These are phyloP conservation scores for Fusarium pininemorale DNA, from an alignment of 2,329 filamentous ascomycete species.

Conservation along the genomic window DNA sequence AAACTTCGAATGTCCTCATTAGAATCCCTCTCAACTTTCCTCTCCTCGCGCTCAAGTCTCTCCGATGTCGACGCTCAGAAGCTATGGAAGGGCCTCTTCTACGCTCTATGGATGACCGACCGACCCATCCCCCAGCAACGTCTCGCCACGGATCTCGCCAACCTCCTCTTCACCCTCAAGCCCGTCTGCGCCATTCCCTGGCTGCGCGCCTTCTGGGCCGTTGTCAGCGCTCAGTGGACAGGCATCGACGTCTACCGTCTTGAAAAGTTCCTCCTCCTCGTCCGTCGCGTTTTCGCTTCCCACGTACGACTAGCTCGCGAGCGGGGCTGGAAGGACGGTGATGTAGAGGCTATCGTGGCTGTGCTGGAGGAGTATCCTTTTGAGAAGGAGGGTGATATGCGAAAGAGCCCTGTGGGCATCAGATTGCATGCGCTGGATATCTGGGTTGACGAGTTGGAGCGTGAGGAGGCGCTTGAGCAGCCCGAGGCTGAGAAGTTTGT, in stretches of 20 bases:
- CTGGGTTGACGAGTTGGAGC: slow-evolving; percentile 89
- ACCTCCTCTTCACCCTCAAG: slow-evolving; percentile 67
- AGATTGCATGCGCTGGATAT: slow-evolving; percentile 89
- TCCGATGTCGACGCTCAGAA: slow-evolving; percentile 79
- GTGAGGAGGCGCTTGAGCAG: slow-evolving; percentile 63
- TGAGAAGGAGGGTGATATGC: slow-evolving; percentile 51
- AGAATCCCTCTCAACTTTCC: slow-evolving; percentile 78
- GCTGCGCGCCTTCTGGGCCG: slow-evolving; percentile 76
- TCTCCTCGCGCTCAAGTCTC: slow-evolving; percentile 70
- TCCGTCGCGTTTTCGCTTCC: slow-evolving; percentile 80
- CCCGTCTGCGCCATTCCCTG: slow-evolving; percentile 54
- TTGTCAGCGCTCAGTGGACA: slow-evolving; percentile 75
- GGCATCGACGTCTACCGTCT: slow-evolving; percentile 80
- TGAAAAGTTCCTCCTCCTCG: slow-evolving; percentile 92
- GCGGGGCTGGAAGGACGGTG: slow-evolving; percentile 47
- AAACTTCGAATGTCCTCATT: slow-evolving; percentile 81
- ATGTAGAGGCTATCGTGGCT: slow-evolving; percentile 41
- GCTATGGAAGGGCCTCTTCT: slow-evolving; percentile 95
- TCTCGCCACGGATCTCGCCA: slow-evolving; percentile 80
- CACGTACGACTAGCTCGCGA: slow-evolving; percentile 63
- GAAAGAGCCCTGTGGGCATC: slow-evolving; percentile 81
- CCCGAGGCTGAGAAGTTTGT: slow-evolving; percentile 58
- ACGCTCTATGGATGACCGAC: slow-evolving; percentile 93
- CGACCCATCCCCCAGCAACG: slow-evolving; percentile 86
- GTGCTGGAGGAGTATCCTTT: slow-evolving; percentile 47